Conservation (phyloP, 2,329 filamentous ascomycete species). For the Plectosphaerella cucumerina region DNA sequence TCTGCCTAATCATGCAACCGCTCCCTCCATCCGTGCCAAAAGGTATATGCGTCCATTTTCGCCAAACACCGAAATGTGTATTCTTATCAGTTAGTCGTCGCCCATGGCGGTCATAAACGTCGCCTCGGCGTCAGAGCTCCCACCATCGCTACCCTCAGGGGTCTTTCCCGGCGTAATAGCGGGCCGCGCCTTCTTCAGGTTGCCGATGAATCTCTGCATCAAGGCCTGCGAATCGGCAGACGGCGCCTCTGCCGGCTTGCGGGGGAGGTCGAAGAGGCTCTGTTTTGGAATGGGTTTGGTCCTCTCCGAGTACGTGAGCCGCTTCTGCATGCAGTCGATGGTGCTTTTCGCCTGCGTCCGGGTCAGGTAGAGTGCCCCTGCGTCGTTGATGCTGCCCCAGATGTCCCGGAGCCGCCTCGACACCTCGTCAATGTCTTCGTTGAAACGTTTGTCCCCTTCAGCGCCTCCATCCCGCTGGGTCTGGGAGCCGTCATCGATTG, state of each 20-base stretch:
- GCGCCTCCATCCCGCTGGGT: conserved; percentile 20
- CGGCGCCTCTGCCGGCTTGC: conserved; percentile 33
- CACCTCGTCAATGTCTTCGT: conserved; percentile 66
- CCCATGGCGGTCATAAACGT: conserved; percentile 9
- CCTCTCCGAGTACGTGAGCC: conserved; percentile 67
- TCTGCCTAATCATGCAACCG: too few relatives aligned
- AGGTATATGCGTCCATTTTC: conserved; percentile 4
- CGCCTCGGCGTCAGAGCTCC: conserved; percentile 7
- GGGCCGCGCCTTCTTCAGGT: conserved; percentile 18
- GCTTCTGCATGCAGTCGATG: conserved; percentile 69
- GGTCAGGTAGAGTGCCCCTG: conserved; percentile 66
- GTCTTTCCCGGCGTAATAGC: background rate
- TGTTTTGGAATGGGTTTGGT: conserved; percentile 54
- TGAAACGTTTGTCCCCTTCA: conserved; percentile 49
- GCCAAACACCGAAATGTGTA: too few relatives aligned
- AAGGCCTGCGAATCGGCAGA: conserved; percentile 38
- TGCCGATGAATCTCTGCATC: conserved; percentile 42
- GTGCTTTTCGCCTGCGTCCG: conserved; percentile 73
- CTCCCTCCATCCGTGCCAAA: too few relatives aligned
- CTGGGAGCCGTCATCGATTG: conserved; percentile 59
- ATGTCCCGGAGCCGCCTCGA: conserved; percentile 53
- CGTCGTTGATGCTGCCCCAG: conserved; percentile 64
- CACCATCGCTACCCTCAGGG: background rate
- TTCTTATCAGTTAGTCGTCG: conserved; percentile 2
- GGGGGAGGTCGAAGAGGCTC: conserved; percentile 41